Percentiles rank a stretch among this genome's conserved stretches.
Conservation (phyloP, 2,329 filamentous ascomycete species). For the Penicillium fuscoglaucum region DNA sequence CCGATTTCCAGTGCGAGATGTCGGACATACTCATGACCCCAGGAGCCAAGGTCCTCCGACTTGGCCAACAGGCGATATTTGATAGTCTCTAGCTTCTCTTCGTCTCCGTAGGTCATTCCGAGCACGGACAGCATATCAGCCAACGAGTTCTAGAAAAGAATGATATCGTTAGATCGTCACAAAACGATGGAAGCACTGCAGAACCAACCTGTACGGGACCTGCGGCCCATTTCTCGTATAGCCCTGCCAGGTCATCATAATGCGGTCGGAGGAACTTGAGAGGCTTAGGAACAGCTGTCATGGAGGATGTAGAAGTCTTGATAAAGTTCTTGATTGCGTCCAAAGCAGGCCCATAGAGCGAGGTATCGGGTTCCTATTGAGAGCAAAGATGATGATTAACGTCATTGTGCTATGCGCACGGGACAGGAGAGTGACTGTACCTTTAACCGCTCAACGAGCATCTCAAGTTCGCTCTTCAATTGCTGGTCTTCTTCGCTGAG, state of each 20-base stretch:
- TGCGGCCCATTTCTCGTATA: constrained; percentile 85
- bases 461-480: constrained; percentile 95
- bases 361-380: constrained; percentile 74
- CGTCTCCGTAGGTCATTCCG: constrained; percentile 98
- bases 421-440: constrained; percentile 50
- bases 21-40: constrained; percentile 97
- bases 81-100: constrained; percentile 91
- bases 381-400: constrained; percentile 24
- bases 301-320: constrained; percentile 98
- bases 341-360: constrained; percentile 86
- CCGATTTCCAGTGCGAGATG: constrained; percentile 95
- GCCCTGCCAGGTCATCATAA: constrained; percentile 82
- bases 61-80: constrained; percentile 92
- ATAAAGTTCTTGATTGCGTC: constrained; percentile 98
- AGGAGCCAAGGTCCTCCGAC: constrained; percentile 88
- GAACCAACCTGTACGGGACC: constrained; percentile 75
- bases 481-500: constrained; percentile 97
- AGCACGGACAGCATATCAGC: constrained; percentile 96
- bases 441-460: constrained; percentile 93
- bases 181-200: not conserved
- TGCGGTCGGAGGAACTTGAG: constrained; percentile 97
- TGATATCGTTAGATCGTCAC: constrained; percentile 11
- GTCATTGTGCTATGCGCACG: constrained; percentile 23
- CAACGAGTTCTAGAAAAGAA: constrained; percentile 60
- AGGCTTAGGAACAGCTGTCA: constrained; percentile 98